Percentiles rank a stretch among this genome's conserved stretches.
Evolutionary conservation across 1,284 basidiomycete genomes (phyloP).

Genomic region (Sanghuangporus baumii): DNA sequence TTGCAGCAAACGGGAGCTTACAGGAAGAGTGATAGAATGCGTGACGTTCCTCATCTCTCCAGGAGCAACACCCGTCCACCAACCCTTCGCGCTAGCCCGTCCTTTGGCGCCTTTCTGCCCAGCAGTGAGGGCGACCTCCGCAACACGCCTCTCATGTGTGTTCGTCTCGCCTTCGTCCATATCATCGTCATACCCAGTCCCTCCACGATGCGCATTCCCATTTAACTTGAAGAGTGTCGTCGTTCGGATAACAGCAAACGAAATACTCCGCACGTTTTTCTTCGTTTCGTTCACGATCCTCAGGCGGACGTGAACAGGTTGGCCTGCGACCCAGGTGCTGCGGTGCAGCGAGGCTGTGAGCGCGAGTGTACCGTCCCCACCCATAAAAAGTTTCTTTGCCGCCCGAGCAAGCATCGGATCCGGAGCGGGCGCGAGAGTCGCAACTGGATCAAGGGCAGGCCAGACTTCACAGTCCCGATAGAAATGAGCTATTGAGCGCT

Average conservation of each 20-base stretch:
- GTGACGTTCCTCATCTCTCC: constrained; percentile 57
- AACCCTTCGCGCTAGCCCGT: constrained; percentile 76
- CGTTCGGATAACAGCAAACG: constrained; percentile 66
- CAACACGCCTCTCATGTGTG: constrained; percentile 59
- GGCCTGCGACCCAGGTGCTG: constrained; percentile 81
- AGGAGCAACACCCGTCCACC: constrained; percentile 78
- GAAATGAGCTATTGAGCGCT: constrained; percentile 85
- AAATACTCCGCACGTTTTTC: constrained; percentile 66
- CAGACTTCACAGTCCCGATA: constrained; percentile 83
- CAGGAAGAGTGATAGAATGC: constrained; percentile 66
- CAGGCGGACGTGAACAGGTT: constrained; percentile 72
- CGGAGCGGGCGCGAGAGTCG: constrained; percentile 57
- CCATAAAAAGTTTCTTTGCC: constrained; percentile 57
- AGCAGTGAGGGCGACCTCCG: constrained; percentile 61
- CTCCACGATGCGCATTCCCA: constrained; percentile 20
- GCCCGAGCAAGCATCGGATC: constrained; percentile 58
- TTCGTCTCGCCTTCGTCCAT: constrained; percentile 54
- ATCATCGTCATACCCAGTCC: constrained; percentile 26
- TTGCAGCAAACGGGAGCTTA: constrained; percentile 34
- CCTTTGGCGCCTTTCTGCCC: constrained; percentile 60
- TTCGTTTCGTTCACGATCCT: constrained; percentile 69
- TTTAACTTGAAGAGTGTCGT: constrained; percentile 65
- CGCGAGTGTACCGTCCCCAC: constrained; percentile 55
- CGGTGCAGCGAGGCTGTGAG: constrained; percentile 74
- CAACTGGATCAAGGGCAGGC: constrained; percentile 69